These are phyloP conservation scores for Sporisorium sorghi DNA, from an alignment of 1,284 basidiomycete genomes.

Conservation along the genomic window DNA sequence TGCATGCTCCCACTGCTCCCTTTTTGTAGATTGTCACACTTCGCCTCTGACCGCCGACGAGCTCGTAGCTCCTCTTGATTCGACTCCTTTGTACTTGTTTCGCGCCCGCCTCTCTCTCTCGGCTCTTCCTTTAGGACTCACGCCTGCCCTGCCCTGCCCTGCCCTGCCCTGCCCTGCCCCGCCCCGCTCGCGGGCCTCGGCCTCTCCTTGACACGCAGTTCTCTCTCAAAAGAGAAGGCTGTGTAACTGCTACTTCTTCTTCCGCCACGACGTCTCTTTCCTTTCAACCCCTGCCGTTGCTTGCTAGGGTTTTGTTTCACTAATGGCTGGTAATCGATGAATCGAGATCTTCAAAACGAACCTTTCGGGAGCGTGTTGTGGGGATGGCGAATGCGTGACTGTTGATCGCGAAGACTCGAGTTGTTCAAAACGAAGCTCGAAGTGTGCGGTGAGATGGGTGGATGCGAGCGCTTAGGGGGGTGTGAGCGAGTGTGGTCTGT, in stretches of 20 bases:
- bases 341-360: not conserved
- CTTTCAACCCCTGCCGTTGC: not conserved
- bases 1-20: too few relatives aligned
- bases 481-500: too few relatives aligned
- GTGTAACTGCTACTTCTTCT: not conserved
- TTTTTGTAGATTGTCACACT: constrained; percentile 10
- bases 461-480: too few relatives aligned
- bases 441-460: too few relatives aligned
- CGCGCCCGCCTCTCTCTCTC: not conserved
- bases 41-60: too few relatives aligned
- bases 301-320: constrained; percentile 7
- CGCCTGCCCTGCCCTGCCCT: not conserved
- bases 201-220: not conserved
- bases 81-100: constrained; percentile 8
- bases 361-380: too few relatives aligned
- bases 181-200: too few relatives aligned
- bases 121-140: not conserved
- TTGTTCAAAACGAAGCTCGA: too few relatives aligned
- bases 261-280: not conserved
- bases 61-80: not conserved
- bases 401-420: too few relatives aligned
- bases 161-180: too few relatives aligned
- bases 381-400: too few relatives aligned
- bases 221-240: not conserved
- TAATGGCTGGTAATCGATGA: constrained; percentile 11